These are phyloP conservation scores for Adansonia madagascariensis DNA, from an alignment of 441 rosid genomes.

Conservation along the genomic window DNA sequence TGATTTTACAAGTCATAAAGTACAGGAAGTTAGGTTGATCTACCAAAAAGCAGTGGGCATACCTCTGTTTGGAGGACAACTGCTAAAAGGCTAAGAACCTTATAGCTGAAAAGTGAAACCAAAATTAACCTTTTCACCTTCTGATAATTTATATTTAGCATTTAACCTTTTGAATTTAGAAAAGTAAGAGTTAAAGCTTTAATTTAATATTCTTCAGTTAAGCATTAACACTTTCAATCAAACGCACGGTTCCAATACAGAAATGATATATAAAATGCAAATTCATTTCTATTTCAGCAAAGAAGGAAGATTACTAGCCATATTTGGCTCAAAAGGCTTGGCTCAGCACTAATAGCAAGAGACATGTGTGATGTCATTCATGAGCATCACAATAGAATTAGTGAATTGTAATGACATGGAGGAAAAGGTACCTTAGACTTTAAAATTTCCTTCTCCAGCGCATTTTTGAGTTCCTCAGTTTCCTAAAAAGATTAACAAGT, in stretches of 20 bases:
- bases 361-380: background rate
- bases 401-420: background rate
- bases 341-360: background rate
- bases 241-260: background rate
- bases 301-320: background rate
- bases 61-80: background rate
- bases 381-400: background rate
- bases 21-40: background rate
- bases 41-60: background rate
- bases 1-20: background rate
- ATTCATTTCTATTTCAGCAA: background rate
- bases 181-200: background rate
- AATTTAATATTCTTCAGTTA: background rate
- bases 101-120: background rate
- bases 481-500: slow-evolving; percentile 47
- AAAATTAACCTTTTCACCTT: background rate
- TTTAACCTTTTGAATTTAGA: background rate
- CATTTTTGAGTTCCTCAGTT: slow-evolving; percentile 68
- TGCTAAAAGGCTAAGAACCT: background rate
- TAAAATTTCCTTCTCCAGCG: slow-evolving; percentile 67
- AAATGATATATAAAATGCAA: background rate
- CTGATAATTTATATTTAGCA: background rate
- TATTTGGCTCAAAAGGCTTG: slow-evolving; percentile 8
- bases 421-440: slow-evolving; percentile 67
- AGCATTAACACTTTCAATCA: background rate